Evolutionary conservation across 345 rosid species (phyloP), one percentile per base, ranked within the genome.

Genomic region (Capsella bursapastoris): DNA sequence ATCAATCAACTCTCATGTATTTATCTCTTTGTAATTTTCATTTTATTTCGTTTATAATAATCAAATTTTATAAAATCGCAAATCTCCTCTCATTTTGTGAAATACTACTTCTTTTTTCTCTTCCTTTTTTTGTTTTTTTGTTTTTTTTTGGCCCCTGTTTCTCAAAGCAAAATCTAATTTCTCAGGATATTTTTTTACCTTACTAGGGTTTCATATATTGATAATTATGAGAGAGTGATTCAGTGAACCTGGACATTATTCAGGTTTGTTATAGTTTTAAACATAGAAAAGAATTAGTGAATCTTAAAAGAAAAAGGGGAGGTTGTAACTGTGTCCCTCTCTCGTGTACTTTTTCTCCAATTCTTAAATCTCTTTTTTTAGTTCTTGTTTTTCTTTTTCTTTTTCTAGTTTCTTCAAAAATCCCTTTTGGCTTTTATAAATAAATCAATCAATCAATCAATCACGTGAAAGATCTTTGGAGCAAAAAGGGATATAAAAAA

Each of bases 181-280:
- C 34, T 18, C 8, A 2, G 4, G 27, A 13, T 18, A 57, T 28
- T 4, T 16, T 16, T 13, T 14, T 34, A 12, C 5, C 41, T 34
- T 32, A 43, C 0, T 22, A 45, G 56, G 55, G 48, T 38, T 74
- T 14, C 25, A 2, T 7, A 12, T 56, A 34, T 28, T 44, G 14
- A 55, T 32, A 63, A 63, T 53, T 57, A 25, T 15, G 37, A 51
- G 37, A 58, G 11, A 52, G 0, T 2, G 18, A n/a, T 43, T 76
- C 48, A 69, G 70, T 57, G 75, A 76, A 76, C 66, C 66, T 70
- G 56, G 75, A 76, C 75, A 47, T 7, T 3, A 28, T 55, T 63
- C 8, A 1, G 62, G 44, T 61, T 68, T 61, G 49, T 50, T 43
- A 45, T 43, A 45, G 29, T 57, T 73, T 73, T 45, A 7, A 52